Evolutionary conservation across 345 rosid genomes (phyloP), one percentile per base, ranked within the genome.

Genomic region (Barbarea vulgaris): DNA sequence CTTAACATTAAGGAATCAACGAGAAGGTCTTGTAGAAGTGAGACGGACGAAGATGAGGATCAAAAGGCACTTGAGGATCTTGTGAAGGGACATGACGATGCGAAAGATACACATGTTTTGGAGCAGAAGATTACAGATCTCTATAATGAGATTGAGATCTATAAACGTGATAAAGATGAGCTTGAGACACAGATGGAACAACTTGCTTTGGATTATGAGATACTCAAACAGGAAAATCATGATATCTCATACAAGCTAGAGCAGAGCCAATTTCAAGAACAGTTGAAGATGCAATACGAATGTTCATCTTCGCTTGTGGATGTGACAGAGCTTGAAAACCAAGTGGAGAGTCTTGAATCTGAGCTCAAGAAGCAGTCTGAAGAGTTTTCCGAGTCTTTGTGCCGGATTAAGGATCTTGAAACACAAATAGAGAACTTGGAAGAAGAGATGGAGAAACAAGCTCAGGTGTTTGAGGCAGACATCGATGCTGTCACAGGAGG

Each of bases 131-230:
- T 95, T 25, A 74, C 78, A 70, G 94, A 89, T 11, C 88, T 95
- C 4, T 65, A 74, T 61, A 86, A 84, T 37, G 98, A 93, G 82
- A 79, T 90, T 34, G 96, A 95, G 86, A 86, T 86, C 73, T 89
- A 81, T 67, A 86, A 83, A 77, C 82, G 93, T 63, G 96, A 91
- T 25, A 96, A 82, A 78, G 95, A 93, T 68, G 98, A 91, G 75
- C 81, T 91, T 42, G 95, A 93, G 91, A 85, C 84, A 78, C 97
- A 91, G 74, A 86, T 89, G 93, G 96, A 96, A 84, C 98, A 93
- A 80, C 87, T 96, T 56, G 99, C 94, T 46, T 85, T 96, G 64
- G 99, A 96, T 67, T 91, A 96, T 67, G 98, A 96, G 95, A 96
- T 93, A 78, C 27, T 91, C 70, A 93, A 91, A 79, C 98, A 96